Base-by-base conservation (phyloP, 768 basidiomycete genomes). In the Mycena olivaceomarginata region DNA sequence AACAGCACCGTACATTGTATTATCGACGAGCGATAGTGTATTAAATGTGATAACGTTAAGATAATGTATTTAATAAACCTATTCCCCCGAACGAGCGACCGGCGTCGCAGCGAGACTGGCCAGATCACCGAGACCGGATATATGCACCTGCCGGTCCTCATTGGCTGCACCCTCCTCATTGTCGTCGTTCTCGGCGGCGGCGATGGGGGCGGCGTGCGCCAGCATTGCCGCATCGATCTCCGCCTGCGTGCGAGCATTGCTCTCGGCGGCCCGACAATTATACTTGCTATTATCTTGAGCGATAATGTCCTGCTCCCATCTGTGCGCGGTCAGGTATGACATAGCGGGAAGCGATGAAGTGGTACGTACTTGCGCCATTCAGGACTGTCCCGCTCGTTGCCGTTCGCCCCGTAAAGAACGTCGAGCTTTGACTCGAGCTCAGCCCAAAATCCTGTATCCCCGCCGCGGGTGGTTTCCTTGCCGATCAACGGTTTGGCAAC, bases 291-390 rank as follows among this genome's bases (percentile, higher is more conserved):
- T 40, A 40, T 67, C 66, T 39, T 51, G 25, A 31, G 12, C 48
- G 10, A 67, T 67, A 15, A 67, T 40, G 20, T 67, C 48, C 45
- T 53, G n/a, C n/a, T n/a, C n/a, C n/a, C n/a, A n/a, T n/a, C n/a
- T n/a, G 10, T 57, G 22, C 12, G 4, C 4, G 25, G 43, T 25
- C n/a, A 66, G 45, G 31, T 18, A 4, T 31, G 4, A 3, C 5
- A 7, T 5, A 16, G 15, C 6, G 8, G 18, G 51, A 46, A 6
- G 18, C 25, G 25, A 8, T 18, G 15, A 2, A 31, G 25, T 16
- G 2, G 16, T 3, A 57, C 25, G 22, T 12, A 57, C 56, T 25
- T 25, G 25, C 56, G 25, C 56, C 56, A 57, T 13, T 10, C n/a
- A 10, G 25, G 9, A 15, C 56, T 57, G 22, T 57, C 56, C 9